Conservation (phyloP, 495 filamentous ascomycete genomes). For the Choiromyces venosus region DNA sequence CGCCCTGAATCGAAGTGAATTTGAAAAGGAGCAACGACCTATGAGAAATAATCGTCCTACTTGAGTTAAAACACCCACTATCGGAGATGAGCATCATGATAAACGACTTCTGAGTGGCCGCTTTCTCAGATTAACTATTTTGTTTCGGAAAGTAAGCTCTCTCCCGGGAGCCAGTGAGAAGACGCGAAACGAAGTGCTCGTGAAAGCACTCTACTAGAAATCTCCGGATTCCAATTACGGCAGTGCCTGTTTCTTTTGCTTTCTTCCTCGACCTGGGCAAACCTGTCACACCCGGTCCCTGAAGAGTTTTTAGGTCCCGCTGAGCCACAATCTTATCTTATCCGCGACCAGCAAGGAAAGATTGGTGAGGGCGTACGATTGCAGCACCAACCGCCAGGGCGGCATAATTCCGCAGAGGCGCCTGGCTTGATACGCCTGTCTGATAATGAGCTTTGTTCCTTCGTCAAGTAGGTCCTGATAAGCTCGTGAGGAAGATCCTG, state of each 20-base stretch:
- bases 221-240: not conserved
- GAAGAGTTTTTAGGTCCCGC: not conserved
- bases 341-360: not conserved
- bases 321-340: not conserved
- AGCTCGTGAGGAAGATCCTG: not conserved
- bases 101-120: not conserved
- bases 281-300: not conserved
- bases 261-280: not conserved
- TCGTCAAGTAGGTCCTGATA: not conserved
- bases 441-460: not conserved
- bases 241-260: not conserved
- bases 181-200: not conserved
- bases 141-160: not conserved
- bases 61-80: not conserved
- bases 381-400: not conserved
- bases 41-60: not conserved
- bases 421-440: not conserved
- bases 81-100: not conserved
- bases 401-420: not conserved
- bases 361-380: not conserved
- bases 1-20: not conserved
- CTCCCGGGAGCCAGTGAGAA: not conserved
- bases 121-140: not conserved
- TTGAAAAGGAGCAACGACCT: not conserved
- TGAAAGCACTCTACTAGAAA: too few relatives aligned